These are phyloP conservation scores for Marchantia polymorpha DNA, from an alignment of 225 moss, liverwort and hornwort genomes.

Conservation along the genomic window DNA sequence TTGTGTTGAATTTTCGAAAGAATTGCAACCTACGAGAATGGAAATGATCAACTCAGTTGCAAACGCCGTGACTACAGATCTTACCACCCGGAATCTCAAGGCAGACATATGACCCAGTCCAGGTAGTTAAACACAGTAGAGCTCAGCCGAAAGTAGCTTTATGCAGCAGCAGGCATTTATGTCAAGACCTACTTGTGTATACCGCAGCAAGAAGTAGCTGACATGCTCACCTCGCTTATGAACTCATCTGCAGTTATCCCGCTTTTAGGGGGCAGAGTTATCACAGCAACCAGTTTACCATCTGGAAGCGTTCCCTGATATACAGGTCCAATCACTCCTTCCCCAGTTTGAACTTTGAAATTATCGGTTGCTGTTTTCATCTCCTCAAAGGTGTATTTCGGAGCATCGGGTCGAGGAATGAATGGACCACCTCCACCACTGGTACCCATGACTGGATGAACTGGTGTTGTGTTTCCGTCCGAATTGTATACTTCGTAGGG, in stretches of 20 bases:
- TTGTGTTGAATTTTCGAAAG: slow-evolving; percentile 38
- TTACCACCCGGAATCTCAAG: background rate
- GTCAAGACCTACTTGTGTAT: background rate
- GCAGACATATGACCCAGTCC: background rate
- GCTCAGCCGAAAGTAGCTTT: background rate
- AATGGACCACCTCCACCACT: slow-evolving; percentile 8
- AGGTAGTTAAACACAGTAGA: background rate
- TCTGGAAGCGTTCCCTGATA: slow-evolving; percentile 30
- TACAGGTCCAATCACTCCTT: slow-evolving; percentile 29
- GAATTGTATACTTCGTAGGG: slow-evolving; percentile 29
- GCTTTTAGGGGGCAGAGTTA: slow-evolving; percentile 11
- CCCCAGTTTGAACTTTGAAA: slow-evolving; percentile 28
- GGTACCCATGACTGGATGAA: slow-evolving; percentile 14
- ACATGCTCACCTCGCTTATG: slow-evolving; percentile 15
- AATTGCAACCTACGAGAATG: slow-evolving; percentile 31
- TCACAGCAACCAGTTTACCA: slow-evolving; percentile 26
- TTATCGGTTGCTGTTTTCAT: slow-evolving; percentile 27
- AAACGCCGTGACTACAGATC: too few species aligned
- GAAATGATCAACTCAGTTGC: background rate
- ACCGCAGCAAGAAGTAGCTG: background rate
- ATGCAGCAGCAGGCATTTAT: background rate
- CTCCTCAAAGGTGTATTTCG: slow-evolving; percentile 19
- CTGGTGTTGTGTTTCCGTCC: slow-evolving; percentile 11
- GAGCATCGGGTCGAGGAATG: slow-evolving; percentile 15
- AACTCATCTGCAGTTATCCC: slow-evolving; percentile 13